Base-by-base conservation (phyloP, 768 basidiomycete species). In the Mycena galericulata region DNA sequence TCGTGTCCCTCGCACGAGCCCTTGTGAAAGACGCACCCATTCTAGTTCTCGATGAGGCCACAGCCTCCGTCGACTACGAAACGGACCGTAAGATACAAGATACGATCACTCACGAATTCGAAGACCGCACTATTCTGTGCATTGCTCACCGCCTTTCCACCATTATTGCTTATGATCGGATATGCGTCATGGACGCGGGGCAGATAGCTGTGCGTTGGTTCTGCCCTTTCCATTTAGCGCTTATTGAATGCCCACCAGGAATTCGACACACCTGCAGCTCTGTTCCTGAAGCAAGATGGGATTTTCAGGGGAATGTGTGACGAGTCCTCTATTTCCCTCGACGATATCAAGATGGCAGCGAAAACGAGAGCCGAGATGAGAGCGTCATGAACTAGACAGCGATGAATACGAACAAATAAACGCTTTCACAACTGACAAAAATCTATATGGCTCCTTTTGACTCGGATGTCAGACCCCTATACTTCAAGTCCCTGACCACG, bases 291-390 rank as follows among this genome's bases (percentile, higher is more conserved):
- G 9, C 66, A 81, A 4, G 83, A 86, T 56, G 90, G 93, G 2
- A 90, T 94, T 70, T 97, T 97, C 84, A 86, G 89, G 41, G 88
- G 89, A 54, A 96, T 97, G 94, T 96, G 94, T 74, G 90, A 94
- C 30, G 89, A 89, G 64, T 93, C 92, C n/a, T 87, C 87, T 34
- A 93, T 96, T 69, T 84, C 88, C 18, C 75, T 91, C 14, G 88
- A 91, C 40, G 95, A 96, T 76, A 88, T 96, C 65, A 78, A 76
- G 61, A 66, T 82, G 27, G 84, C 83, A 26, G 68, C 72, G 26
- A 84, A 84, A 75, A 68, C 71, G 24, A 69, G 73, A 45, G 38
- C 45, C 1, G 58, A 67, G 22, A 62, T 55, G 47, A 53, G 45
- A 40, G 54, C 34, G 24, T 56, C 17, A 59, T 17, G 51, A 30